Conservation (phyloP, 2,329 filamentous ascomycete genomes). For the Penicillium polonicum region DNA sequence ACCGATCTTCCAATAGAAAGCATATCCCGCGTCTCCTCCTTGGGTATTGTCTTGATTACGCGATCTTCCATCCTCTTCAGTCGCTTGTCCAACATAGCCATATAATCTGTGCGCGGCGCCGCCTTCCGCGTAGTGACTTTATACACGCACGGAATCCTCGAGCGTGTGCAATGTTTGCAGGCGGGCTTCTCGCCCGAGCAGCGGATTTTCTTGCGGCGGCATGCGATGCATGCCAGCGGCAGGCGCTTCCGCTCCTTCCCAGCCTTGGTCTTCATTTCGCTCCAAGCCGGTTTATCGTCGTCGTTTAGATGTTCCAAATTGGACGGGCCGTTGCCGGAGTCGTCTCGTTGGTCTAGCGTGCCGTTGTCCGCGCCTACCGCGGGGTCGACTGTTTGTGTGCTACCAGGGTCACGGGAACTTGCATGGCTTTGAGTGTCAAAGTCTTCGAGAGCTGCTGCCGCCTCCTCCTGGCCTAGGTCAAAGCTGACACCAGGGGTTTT, state of each 20-base stretch:
- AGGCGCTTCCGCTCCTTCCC: constrained; percentile 94
- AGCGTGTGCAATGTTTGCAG: constrained; percentile 92
- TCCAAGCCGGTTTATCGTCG: constrained; percentile 66
- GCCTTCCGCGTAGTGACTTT: constrained; percentile 95
- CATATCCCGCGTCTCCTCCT: constrained; percentile 71
- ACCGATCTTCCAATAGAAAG: constrained; percentile 72
- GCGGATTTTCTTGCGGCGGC: constrained; percentile 93
- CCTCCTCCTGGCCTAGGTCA: constrained; percentile 28
- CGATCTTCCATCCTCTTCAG: constrained; percentile 96
- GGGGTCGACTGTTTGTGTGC: constrained; percentile 27
- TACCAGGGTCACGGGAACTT: constrained; percentile 38
- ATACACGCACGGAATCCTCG: constrained; percentile 93
- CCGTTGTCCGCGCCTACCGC: constrained; percentile 20
- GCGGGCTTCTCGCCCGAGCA: constrained; percentile 97
- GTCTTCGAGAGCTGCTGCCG: constrained; percentile 29
- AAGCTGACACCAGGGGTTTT: constrained; percentile 27
- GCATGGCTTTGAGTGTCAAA: constrained; percentile 37
- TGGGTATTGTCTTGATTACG: constrained; percentile 92
- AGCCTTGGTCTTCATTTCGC: constrained; percentile 82
- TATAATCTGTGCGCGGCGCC: constrained; percentile 92
- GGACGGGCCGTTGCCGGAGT: constrained; percentile 21
- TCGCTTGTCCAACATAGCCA: constrained; percentile 97
- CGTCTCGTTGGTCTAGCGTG: constrained; percentile 24
- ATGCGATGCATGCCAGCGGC: constrained; percentile 92
- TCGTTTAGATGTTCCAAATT: constrained; percentile 44